A percentile compares a stretch with the other conserved stretches of the same genome.
phyloP scores from a whole-genome alignment of 2,329 filamentous ascomycete species.

The Purpureocillium lavendulum region DNA sequence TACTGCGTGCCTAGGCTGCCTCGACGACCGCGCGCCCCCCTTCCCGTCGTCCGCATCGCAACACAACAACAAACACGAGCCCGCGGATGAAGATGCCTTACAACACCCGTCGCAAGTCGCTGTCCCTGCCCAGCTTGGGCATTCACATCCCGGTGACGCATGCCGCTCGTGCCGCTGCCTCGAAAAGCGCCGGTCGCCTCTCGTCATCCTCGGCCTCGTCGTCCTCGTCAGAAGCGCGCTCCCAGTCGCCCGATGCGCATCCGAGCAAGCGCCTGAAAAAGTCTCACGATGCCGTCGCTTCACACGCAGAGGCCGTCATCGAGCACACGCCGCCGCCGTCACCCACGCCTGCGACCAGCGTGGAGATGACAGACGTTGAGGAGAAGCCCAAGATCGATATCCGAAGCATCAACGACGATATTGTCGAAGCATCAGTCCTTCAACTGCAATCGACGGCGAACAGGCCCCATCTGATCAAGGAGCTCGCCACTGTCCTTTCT shows the following conservation, averaged over 20 bases:
- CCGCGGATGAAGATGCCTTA: slow-evolving; percentile 60
- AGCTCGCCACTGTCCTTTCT: slow-evolving; percentile 74
- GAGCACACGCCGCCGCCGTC: slow-evolving; percentile 61
- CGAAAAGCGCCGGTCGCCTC: slow-evolving; percentile 27
- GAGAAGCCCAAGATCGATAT: slow-evolving; percentile 43
- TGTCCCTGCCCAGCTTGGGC: slow-evolving; percentile 86
- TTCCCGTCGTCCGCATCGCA: slow-evolving; percentile 1
- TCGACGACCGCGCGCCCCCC: too few species aligned
- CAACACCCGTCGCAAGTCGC: slow-evolving; percentile 92
- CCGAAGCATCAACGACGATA: slow-evolving; percentile 84
- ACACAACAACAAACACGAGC: not conserved
- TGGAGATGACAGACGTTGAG: slow-evolving; percentile 17
- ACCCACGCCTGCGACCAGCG: slow-evolving; percentile 19
- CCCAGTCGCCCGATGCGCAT: slow-evolving; percentile 25
- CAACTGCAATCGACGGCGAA: slow-evolving; percentile 87
- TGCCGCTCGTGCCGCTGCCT: slow-evolving; percentile 46
- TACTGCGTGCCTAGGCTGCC: too few species aligned
- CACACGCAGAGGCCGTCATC: slow-evolving; percentile 61
- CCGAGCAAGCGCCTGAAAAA: slow-evolving; percentile 67
- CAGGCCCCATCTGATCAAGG: slow-evolving; percentile 88
- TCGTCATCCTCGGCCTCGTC: slow-evolving; percentile 18
- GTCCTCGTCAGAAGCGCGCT: slow-evolving; percentile 16
- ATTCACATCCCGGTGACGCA: slow-evolving; percentile 72
- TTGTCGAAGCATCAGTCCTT: slow-evolving; percentile 82
- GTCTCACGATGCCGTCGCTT: slow-evolving; percentile 49